Base-by-base conservation (phyloP, 306 rosid genomes). In the Fragaria iinumae region DNA sequence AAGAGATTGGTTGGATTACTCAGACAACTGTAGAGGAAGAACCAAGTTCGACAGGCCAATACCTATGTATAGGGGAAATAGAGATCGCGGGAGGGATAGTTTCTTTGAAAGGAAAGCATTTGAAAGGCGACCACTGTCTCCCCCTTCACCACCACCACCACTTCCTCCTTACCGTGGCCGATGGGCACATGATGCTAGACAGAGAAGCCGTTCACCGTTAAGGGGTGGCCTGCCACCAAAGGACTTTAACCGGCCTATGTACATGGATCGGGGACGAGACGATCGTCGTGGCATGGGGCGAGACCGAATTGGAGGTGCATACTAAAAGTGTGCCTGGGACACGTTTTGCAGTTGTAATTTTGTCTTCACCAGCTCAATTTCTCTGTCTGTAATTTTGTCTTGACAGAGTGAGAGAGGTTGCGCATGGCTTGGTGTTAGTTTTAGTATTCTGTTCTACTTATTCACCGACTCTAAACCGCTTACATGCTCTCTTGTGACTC, bases 201-300 rank as follows among this genome's bases (percentile, higher is more conserved):
- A 90, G 84, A 86, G 97, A 78, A 92, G 97, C 82, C 88, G 92
- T 38, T 92, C 97, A 32, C 97, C 96, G 0, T 27, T 92, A 13
- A 83, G 96, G 68, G 90, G 90, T 9, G 92, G 86, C 10, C 91
- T 82, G 38, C 92, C 89, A 10, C 87, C 85, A 44, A 92, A 87
- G 73, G 93, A 90, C 62, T 87, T 83, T 69, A 90, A 85, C 49
- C 84, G 93, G 55, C 93, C 87, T 80, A 38, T 78, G 11, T 85
- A 76, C 65, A 18, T 82, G 82, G 84, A 69, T 34, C 87, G 92
- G 69, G 86, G 78, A 60, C 84, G 88, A 74, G 93, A 90, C 27
- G 87, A 90, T 76, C 88, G 91, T 63, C 87, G 91, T n/a, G 88
- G 86, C 1, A 57, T 79, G 79, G 97, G 89, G 71, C 88, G 96